A percentile compares a stretch with the other conserved stretches of the same genome.
These are phyloP conservation scores for Lactifluus pinguis DNA, from an alignment of 768 basidiomycete genomes.

Conservation along the genomic window DNA sequence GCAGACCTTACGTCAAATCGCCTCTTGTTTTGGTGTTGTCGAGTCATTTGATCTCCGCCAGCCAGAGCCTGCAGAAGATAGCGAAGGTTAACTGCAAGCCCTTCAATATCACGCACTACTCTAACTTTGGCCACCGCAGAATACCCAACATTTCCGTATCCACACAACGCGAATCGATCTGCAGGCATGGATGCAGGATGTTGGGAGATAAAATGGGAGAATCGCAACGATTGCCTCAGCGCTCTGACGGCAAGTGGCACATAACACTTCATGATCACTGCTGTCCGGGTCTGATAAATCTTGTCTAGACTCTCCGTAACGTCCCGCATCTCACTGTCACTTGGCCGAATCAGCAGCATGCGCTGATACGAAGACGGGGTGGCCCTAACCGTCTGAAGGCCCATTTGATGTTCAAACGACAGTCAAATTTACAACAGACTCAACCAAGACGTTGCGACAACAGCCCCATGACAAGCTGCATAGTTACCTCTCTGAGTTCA, in stretches of 20 bases:
- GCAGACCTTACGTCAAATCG: slow-evolving; percentile 45
- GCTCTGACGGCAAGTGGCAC: slow-evolving; percentile 53
- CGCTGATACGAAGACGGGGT: slow-evolving; percentile 23
- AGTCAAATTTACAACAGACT: background rate
- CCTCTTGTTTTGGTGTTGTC: slow-evolving; percentile 52
- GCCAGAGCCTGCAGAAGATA: slow-evolving; percentile 9
- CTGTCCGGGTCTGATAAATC: background rate
- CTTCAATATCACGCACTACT: background rate
- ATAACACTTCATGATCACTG: background rate
- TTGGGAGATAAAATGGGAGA: slow-evolving; percentile 75
- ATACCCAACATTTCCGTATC: slow-evolving; percentile 20
- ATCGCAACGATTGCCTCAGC: slow-evolving; percentile 64
- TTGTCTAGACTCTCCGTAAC: slow-evolving; percentile 50
- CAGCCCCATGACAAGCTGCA: background rate
- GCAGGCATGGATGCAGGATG: slow-evolving; percentile 48
- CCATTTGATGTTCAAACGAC: background rate
- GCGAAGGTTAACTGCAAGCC: slow-evolving; percentile 4
- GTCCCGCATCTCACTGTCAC: slow-evolving; percentile 67
- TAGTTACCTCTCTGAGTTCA: background rate
- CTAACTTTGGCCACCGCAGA: background rate
- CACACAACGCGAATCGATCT: slow-evolving; percentile 50
- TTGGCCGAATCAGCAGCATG: slow-evolving; percentile 58
- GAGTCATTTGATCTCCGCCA: slow-evolving; percentile 42
- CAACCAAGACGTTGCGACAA: background rate
- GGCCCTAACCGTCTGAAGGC: background rate